Conservation (phyloP, 2,329 filamentous ascomycete species). For the Fusarium falciforme region DNA sequence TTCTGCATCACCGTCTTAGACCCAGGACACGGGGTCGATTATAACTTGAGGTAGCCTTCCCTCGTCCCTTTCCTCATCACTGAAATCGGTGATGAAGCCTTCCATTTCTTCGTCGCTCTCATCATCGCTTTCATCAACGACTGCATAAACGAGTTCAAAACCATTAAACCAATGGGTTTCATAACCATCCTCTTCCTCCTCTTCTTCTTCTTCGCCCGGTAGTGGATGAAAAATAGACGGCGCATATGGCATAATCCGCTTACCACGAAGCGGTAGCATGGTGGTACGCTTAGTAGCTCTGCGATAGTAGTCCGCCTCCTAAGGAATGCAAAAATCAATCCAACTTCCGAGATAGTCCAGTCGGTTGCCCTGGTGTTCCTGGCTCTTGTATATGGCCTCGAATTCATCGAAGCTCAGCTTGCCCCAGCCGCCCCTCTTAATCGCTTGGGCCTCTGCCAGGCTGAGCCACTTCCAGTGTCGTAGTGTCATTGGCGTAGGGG, state of each 20-base stretch:
- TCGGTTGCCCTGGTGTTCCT: slow-evolving; percentile 70
- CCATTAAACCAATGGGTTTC: neutral
- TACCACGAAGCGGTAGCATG: neutral
- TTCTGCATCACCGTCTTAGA: neutral
- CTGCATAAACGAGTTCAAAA: neutral
- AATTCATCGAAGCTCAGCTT: slow-evolving; percentile 85
- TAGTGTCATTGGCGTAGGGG: slow-evolving; percentile 50
- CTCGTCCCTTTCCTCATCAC: neutral
- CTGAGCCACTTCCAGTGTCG: slow-evolving; percentile 68
- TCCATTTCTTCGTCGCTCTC: neutral
- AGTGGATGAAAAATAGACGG: neutral
- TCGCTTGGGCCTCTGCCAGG: slow-evolving; percentile 74
- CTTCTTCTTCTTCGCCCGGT: neutral
- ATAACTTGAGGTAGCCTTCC: neutral
- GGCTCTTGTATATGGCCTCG: slow-evolving; percentile 76
- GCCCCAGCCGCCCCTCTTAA: slow-evolving; percentile 80
- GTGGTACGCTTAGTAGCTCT: neutral
- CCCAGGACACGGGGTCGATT: neutral
- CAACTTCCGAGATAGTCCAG: slow-evolving; percentile 88
- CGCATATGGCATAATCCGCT: neutral
- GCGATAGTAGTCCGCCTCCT: slow-evolving; percentile 32
- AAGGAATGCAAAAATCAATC: slow-evolving; percentile 85
- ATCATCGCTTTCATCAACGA: neutral
- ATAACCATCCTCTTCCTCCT: neutral
- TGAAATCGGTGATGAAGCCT: neutral